Conservation (phyloP, 495 filamentous ascomycete genomes). For the Aspergillus haitiensis region DNA sequence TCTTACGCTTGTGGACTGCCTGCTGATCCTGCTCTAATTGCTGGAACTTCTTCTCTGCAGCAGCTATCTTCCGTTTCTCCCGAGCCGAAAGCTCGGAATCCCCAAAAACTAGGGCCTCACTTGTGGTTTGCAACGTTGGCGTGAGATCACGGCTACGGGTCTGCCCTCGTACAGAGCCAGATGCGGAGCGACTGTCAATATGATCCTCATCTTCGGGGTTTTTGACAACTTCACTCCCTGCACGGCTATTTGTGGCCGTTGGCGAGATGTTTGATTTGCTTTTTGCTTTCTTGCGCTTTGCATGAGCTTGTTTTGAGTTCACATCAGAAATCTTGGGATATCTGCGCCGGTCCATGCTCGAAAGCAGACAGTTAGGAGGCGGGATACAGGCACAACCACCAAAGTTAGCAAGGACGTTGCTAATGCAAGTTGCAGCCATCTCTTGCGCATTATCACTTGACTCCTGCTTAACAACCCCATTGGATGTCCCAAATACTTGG, state of each 20-base stretch:
- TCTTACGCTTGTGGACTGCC: conserved; percentile 43
- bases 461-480: conserved; percentile 50
- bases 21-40: conserved; percentile 57
- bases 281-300: conserved; percentile 60
- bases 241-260: conserved; percentile 74
- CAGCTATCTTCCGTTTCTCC: conserved; percentile 83
- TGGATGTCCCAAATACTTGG: conserved; percentile 45
- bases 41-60: conserved; percentile 73
- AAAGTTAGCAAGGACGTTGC: conserved; percentile 75
- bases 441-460: conserved; percentile 46
- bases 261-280: conserved; percentile 64
- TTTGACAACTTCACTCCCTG: conserved; percentile 68
- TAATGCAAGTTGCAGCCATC: conserved; percentile 58
- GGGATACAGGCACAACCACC: conserved; percentile 84
- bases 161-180: conserved; percentile 72
- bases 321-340: conserved; percentile 47
- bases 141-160: conserved; percentile 81
- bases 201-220: conserved; percentile 52
- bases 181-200: conserved; percentile 62
- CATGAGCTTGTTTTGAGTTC: conserved; percentile 32
- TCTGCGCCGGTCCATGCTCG: conserved; percentile 69
- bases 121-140: conserved; percentile 50
- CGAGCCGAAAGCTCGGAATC: conserved; percentile 74
- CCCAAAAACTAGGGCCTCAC: conserved; percentile 47
- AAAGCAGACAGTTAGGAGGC: conserved; percentile 64